phyloP scores from a whole-genome alignment of 192 early-diverging fungal species.

The Linnemannia zychae region DNA sequence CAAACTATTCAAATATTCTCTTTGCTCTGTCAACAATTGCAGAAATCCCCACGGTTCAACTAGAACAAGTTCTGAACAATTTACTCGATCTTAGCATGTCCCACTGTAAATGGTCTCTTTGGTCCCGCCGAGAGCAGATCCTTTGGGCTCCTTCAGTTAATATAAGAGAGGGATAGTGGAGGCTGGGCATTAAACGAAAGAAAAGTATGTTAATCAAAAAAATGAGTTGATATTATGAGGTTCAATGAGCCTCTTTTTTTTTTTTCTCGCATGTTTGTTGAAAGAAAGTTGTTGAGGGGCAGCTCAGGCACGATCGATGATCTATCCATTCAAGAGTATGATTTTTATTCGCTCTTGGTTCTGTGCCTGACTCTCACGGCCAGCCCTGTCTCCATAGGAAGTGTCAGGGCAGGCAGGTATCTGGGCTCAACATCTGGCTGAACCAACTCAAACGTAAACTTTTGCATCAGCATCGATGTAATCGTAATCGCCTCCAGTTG shows the following conservation, averaged over 20 bases:
- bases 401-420: slow-evolving; percentile 39
- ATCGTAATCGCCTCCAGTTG: slow-evolving; percentile 56
- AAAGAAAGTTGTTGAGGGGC: no score
- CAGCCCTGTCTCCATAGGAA: slow-evolving; percentile 56
- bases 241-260: no score
- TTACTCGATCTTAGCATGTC: background rate
- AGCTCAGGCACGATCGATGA: no score
- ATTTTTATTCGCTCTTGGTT: background rate
- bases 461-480: slow-evolving; percentile 48
- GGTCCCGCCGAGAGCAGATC: background rate
- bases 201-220: no score
- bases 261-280: no score
- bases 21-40: no score
- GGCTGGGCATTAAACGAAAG: no score
- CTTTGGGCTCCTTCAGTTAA: background rate
- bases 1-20: no score
- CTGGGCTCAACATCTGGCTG: slow-evolving; percentile 35
- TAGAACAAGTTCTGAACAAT: background rate
- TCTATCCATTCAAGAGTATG: no score
- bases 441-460: slow-evolving; percentile 57
- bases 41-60: background rate
- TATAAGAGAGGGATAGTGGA: no score
- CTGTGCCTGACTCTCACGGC: slow-evolving; percentile 36
- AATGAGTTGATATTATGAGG: no score
- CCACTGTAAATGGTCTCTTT: background rate